Conservation (phyloP, 768 basidiomycete genomes). For the Lactarius psammicola region DNA sequence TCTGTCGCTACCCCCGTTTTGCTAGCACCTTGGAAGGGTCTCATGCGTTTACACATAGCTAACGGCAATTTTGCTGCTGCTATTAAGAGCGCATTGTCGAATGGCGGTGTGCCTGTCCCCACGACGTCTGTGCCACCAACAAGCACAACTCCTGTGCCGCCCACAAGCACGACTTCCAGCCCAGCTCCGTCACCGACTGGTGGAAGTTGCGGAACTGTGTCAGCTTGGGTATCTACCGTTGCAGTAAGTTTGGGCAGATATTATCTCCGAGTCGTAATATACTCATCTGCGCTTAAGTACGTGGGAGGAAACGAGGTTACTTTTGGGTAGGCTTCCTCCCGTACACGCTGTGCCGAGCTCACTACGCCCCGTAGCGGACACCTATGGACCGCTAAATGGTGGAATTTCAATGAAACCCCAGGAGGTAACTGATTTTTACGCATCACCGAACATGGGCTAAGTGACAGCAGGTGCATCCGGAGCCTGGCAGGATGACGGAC, state of each 20-base stretch:
- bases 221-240: slow-evolving; percentile 41
- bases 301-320: slow-evolving; percentile 41
- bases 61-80: slow-evolving; percentile 45
- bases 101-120: slow-evolving; percentile 24
- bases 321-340: slow-evolving; percentile 38
- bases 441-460: neutral
- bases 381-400: slow-evolving; percentile 51
- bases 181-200: slow-evolving; percentile 31
- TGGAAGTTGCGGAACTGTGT: slow-evolving; percentile 43
- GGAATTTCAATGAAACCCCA: slow-evolving; percentile 44
- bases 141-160: slow-evolving; percentile 25
- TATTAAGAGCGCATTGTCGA: slow-evolving; percentile 42
- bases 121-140: slow-evolving; percentile 30
- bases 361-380: slow-evolving; percentile 40
- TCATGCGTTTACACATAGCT: slow-evolving; percentile 32
- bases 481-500: slow-evolving; percentile 40
- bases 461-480: slow-evolving; percentile 26
- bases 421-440: slow-evolving; percentile 31
- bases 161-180: slow-evolving; percentile 32
- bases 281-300: slow-evolving; percentile 38
- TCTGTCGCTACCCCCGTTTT: slow-evolving; percentile 10
- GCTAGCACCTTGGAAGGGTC: neutral
- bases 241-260: slow-evolving; percentile 37
- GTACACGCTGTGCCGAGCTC: neutral
- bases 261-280: neutral